A percentile compares a stretch with the other conserved stretches of the same genome.
phyloP scores from a whole-genome alignment of 768 basidiomycete genomes.

The Serendipita sp. region DNA sequence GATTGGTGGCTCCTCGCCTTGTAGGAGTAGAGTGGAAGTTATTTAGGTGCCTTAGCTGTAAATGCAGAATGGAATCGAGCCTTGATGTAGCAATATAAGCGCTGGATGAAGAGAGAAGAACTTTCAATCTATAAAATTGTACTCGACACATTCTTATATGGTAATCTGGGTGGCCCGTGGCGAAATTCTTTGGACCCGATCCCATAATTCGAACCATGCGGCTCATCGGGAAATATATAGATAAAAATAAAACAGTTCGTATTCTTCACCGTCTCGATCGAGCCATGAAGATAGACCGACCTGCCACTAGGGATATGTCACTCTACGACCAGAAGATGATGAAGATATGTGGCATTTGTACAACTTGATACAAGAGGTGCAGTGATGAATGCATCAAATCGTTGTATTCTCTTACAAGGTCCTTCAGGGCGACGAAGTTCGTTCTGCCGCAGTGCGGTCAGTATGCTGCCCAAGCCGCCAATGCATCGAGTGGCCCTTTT shows the following conservation, averaged over 20 bases:
- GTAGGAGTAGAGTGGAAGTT: too few species aligned
- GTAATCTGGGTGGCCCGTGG: too few species aligned
- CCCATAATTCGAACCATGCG: slow-evolving; percentile 40
- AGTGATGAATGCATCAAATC: slow-evolving; percentile 10
- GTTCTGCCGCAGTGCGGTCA: slow-evolving; percentile 71
- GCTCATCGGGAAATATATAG: slow-evolving; percentile 62
- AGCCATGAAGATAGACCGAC: slow-evolving; percentile 12
- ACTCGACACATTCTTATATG: too few species aligned
- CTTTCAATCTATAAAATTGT: too few species aligned
- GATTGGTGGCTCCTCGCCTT: too few species aligned
- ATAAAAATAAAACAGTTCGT: slow-evolving; percentile 67
- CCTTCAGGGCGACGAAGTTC: slow-evolving; percentile 53
- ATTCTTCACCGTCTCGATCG: background rate
- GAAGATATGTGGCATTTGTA: slow-evolving; percentile 99
- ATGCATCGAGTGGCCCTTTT: background rate
- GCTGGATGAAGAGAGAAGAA: too few species aligned
- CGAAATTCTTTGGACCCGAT: too few species aligned
- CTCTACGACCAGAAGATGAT: slow-evolving; percentile 89
- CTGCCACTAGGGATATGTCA: slow-evolving; percentile 64
- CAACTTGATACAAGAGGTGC: slow-evolving; percentile 72
- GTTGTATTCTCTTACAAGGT: slow-evolving; percentile 8
- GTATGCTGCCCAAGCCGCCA: slow-evolving; percentile 11
- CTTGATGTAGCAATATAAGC: too few species aligned
- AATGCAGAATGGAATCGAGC: too few species aligned
- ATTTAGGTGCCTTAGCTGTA: too few species aligned